Base-by-base conservation (phyloP, 805 yeast species). In the Candida khao-thaluensis region DNA sequence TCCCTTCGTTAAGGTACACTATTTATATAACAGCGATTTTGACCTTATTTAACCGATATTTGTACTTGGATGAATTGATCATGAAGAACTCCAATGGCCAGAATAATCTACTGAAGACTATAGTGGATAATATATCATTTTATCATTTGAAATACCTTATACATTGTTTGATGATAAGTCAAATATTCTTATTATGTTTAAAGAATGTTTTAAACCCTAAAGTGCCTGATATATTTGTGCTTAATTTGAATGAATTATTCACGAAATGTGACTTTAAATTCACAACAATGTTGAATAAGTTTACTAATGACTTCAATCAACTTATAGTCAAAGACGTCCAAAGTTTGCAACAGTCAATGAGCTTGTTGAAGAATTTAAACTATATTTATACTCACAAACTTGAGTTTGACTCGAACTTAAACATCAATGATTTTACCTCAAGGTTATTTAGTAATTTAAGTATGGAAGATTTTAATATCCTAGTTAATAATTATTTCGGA, bases 1-100 rank as follows among this genome's bases (percentile, higher is more conserved):
- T 58, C 37, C 62, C 67, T 0, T 48, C 59, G 10, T 47, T 62
- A 29, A 35, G 64, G 21, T 59, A 49, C 37, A 40, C 55, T 3
- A 48, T 58, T 15, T 60, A 54, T 43, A 18, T 55, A n/a, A 56
- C 65, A 10, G 26, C 58, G 2, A 52, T 62, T 48, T 12, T 53
- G 15, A 44, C 51, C 21, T 15, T 51, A 16, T 57, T 57, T 36
- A 60, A 60, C 40, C 57, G 51, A 33, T 59, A 56, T 33, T 24
- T 37, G 22, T 34, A 37, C 16, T 30, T 62, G 24, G 54, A 54
- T 40, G 49, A 48, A 4, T 4, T 39, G 2, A 36, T 47, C 6
- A 30, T 21, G 5, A 26, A 18, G 9, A 9, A 14, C 10, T 22
- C 34, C 30, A 12, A 38, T 27, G 44, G 38, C 5, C 14, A 24